Percentiles rank a stretch among this genome's conserved stretches.
Conservation (phyloP, 1,284 basidiomycete species). For the Austropuccinia psidii region DNA sequence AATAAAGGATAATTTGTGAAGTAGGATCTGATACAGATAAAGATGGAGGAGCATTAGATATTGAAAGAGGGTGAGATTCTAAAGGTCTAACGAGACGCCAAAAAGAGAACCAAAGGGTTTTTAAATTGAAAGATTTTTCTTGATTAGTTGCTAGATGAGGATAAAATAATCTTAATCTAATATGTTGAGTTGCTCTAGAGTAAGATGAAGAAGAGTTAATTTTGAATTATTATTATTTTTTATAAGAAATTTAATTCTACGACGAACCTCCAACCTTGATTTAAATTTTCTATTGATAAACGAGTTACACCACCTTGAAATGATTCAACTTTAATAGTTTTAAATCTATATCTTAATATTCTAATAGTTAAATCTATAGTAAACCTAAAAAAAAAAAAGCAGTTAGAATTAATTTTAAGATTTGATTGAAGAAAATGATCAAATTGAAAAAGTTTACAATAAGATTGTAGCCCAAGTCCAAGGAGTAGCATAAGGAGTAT, state of each 20-base stretch:
- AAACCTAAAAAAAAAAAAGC: background rate
- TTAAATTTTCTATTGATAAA: background rate
- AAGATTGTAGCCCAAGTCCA: background rate
- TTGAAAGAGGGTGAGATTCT: slow-evolving; percentile 3
- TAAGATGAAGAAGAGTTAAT: background rate
- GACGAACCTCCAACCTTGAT: background rate
- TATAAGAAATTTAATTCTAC: background rate
- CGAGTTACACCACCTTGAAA: background rate
- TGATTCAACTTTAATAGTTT: background rate
- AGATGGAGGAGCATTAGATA: background rate
- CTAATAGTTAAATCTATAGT: background rate
- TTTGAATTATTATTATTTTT: background rate
- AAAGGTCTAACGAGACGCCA: background rate
- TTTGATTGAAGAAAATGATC: background rate
- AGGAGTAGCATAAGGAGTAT: background rate
- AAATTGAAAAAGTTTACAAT: background rate
- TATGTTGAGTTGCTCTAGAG: background rate
- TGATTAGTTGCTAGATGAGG: background rate
- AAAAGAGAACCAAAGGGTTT: background rate
- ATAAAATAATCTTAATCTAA: background rate
- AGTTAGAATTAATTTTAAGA: background rate
- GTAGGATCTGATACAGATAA: background rate
- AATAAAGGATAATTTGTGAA: background rate
- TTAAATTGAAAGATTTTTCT: too few species aligned
- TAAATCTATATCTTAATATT: background rate